Base-by-base conservation (phyloP, 1,284 basidiomycete species). In the Ustilago curta region DNA sequence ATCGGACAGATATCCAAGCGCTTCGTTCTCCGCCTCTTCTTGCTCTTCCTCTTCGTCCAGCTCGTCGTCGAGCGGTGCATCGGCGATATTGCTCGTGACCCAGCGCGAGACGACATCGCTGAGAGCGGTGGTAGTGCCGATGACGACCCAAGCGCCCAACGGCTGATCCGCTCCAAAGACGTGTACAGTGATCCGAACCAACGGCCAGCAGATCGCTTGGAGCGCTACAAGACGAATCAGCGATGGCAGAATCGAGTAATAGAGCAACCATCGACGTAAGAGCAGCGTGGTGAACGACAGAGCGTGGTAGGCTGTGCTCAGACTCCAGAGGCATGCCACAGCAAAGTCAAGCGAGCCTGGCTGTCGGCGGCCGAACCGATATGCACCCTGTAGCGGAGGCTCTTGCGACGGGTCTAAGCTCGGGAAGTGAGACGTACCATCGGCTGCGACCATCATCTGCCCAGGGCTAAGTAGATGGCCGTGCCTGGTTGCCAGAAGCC, bases 201-300 rank as follows among this genome's bases (percentile, higher is more conserved):
- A 91, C 2, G 92, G 92, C 93, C 93, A 94, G 84, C 92, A 86
- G 66, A 94, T 93, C 8, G 91, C 91, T 85, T 94, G 93, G 1
- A 94, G 87, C 0, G 91, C 92, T 49, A 94, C 88, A 3, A 94
- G 89, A 11, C 93, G 90, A 78, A 94, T 91, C 57, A 94, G 89
- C 3, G 93, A 92, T 2, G 93, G 88, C 27, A 92, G 86, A 1
- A 92, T 91, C 0, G 91, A 88, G 78, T 94, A 94, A 85, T 94
- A 93, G 0, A 91, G 88, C 40, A 89, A 88, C 93, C 93, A 94
- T 45, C 93, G 89, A 19, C 89, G 89, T 40, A 93, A 87, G 1
- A 94, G 89, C 21, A 93, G 91, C 0, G 92, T 92, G 5, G 93
- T 92, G 8, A 94, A 87, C 42, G 88, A 87, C 49, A 93, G 89